Evolutionary conservation across 1,284 basidiomycete genomes (phyloP).

Genomic region (Somion occarium): DNA sequence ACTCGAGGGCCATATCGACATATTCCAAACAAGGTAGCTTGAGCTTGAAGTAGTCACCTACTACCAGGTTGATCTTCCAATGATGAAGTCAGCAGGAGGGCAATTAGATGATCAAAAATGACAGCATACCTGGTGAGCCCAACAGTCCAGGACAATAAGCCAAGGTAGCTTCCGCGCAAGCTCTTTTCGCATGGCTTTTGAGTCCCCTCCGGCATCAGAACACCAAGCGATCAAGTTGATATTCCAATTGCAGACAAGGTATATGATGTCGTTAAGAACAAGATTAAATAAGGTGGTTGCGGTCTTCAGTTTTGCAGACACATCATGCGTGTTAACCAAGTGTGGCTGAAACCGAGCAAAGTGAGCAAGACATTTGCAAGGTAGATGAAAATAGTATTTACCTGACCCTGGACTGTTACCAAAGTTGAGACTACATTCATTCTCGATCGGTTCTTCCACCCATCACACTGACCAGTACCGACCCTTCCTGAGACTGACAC

Average conservation of each 20-base stretch:
- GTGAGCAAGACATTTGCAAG: no score
- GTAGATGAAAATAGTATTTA: no score
- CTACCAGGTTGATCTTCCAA: slow-evolving; percentile 19
- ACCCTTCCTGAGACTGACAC: no score
- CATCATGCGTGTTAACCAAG: slow-evolving; percentile 5
- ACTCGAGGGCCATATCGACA: slow-evolving; percentile 13
- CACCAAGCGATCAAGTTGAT: slow-evolving; percentile 1
- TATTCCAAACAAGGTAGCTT: slow-evolving; percentile 11
- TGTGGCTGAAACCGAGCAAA: slow-evolving; percentile 7
- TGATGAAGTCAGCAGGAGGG: no score
- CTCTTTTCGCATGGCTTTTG: slow-evolving; percentile 3
- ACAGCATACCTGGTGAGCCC: slow-evolving; percentile 29
- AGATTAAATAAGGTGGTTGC: neutral
- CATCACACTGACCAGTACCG: no score
- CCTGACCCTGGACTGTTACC: no score
- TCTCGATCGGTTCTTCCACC: no score
- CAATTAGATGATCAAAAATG: neutral
- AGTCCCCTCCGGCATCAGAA: slow-evolving; percentile 6
- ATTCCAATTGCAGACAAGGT: neutral
- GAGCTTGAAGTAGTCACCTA: slow-evolving; percentile 27
- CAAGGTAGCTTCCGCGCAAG: slow-evolving; percentile 6
- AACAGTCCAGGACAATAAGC: slow-evolving; percentile 20
- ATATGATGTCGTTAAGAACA: neutral
- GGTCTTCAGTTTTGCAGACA: slow-evolving; percentile 5
- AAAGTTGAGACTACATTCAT: no score